Base-by-base conservation (phyloP, 352 stramenopile genomes). In the Phytopythium boreale region DNA sequence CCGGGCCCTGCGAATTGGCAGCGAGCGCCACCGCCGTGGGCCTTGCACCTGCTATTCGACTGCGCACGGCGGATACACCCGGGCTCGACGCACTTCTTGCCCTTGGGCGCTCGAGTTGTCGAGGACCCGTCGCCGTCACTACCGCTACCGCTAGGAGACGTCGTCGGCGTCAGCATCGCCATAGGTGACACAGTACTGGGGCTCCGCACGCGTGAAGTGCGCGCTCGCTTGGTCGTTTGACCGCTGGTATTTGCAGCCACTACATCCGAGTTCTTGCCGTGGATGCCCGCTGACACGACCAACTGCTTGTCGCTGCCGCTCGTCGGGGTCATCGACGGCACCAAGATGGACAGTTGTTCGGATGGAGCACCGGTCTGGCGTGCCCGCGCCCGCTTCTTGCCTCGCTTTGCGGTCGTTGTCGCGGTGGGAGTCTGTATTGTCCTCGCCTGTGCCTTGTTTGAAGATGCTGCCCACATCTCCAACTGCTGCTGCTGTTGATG, bases 31-130 rank as follows among this genome's bases (percentile, higher is more conserved):
- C 86, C 86, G 0, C 84, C 84, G 39, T 92, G 82, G 7, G 84
- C 84, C 41, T 94, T 94, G 77, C 86, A 94, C 17, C 84, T 84
- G 39, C 80, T 89, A 56, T 94, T 94, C n/a, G 83, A 92, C 62
- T 93, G 84, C 10, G 86, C 84, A 20, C 86, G 84, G 10, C 84
- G 70, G 8, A 66, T 84, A 37, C 86, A 95, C 0, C 71, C 75
- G 1, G 61, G 31, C 49, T 90, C 82, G 46, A 88, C 72, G 60
- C 86, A 95, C 53, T 88, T 90, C 63, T 95, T 95, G 58, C 83
- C 84, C 56, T 93, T 94, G 43, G 52, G 55, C 34, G 60, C 58
- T 69, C 63, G 36, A 49, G 39, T 60, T 24, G 56, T 57, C 52
- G 68, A 76, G 26, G 27, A 64, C 34, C 64, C 71, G 22, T 65